Evolutionary conservation across 2,329 filamentous ascomycete genomes (phyloP).

Genomic region (Tolypocladium capitatum): DNA sequence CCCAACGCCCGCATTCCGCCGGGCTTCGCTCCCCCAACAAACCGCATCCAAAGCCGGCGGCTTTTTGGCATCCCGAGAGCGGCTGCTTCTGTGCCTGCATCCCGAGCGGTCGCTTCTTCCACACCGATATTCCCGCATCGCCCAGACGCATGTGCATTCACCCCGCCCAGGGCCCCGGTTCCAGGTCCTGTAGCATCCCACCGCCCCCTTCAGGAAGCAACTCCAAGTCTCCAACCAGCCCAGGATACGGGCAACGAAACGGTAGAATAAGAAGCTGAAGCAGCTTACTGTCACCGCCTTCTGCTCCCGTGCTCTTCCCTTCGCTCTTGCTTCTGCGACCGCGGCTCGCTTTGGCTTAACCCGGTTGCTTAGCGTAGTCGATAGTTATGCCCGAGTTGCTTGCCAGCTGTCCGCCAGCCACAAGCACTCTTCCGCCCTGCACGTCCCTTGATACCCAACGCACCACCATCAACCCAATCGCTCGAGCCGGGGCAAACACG

Average conservation of each 20-base stretch:
- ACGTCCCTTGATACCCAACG: slow-evolving; percentile 9
- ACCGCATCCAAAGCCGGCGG: background rate
- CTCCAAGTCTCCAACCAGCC: background rate
- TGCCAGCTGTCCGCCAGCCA: slow-evolving; percentile 1
- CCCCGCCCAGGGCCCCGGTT: background rate
- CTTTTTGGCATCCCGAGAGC: background rate
- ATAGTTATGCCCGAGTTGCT: slow-evolving; percentile 1
- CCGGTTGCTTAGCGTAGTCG: slow-evolving; percentile 3
- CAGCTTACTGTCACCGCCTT: too few species aligned
- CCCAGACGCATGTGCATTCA: background rate
- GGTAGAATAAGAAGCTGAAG: background rate
- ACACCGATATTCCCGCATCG: background rate
- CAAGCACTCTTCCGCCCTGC: background rate
- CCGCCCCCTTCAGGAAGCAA: background rate
- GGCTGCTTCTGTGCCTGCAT: background rate
- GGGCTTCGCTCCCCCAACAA: background rate
- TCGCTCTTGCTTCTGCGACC: background rate
- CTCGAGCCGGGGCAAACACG: background rate
- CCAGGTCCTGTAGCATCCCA: background rate
- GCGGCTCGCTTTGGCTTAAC: background rate
- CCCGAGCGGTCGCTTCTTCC: background rate
- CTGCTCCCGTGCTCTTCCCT: background rate
- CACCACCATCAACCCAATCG: slow-evolving; percentile 3
- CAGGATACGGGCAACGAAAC: background rate
- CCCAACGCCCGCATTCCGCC: background rate